Evolutionary conservation across 768 basidiomycete genomes (phyloP).

Genomic region (Suillus paluster): DNA sequence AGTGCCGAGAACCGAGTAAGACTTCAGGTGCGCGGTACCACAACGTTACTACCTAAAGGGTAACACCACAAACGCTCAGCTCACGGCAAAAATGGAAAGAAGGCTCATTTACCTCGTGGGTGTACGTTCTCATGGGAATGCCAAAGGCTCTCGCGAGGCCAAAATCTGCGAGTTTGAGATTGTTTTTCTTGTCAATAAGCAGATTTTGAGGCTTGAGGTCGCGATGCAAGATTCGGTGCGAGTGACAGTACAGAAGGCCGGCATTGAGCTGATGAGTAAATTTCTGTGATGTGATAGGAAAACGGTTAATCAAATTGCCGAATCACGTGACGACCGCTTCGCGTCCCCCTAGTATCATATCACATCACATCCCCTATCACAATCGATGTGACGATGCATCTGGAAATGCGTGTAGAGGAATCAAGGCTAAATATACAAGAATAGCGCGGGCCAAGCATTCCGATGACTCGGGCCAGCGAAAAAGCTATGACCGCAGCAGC

Average conservation of each 20-base stretch:
- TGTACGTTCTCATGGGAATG: slow-evolving; percentile 98
- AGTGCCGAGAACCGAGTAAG: slow-evolving; percentile 92
- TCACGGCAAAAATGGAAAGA: slow-evolving; percentile 1
- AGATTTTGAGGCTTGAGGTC: slow-evolving; percentile 97
- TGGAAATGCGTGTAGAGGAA: slow-evolving; percentile 5
- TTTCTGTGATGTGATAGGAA: slow-evolving; percentile 61
- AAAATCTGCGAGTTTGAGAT: slow-evolving; percentile 96
- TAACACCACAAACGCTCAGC: slow-evolving; percentile 11
- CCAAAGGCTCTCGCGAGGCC: slow-evolving; percentile 97
- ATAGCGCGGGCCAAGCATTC: background rate
- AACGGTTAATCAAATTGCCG: slow-evolving; percentile 11
- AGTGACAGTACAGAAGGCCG: slow-evolving; percentile 93
- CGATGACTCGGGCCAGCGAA: background rate
- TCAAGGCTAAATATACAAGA: background rate
- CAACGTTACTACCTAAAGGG: slow-evolving; percentile 92
- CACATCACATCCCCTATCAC: slow-evolving; percentile 19
- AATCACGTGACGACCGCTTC: slow-evolving; percentile 37
- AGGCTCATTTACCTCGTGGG: slow-evolving; percentile 77
- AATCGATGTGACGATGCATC: slow-evolving; percentile 21
- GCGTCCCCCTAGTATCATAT: background rate
- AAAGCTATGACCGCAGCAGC: background rate
- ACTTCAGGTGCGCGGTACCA: slow-evolving; percentile 99
- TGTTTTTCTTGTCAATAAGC: slow-evolving; percentile 86
- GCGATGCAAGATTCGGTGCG: slow-evolving; percentile 94
- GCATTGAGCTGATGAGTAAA: slow-evolving; percentile 93